A percentile compares a stretch with the other conserved stretches of the same genome.
Evolutionary conservation across 2,329 filamentous ascomycete species (phyloP).

Genomic region (Metarhizium rileyi): DNA sequence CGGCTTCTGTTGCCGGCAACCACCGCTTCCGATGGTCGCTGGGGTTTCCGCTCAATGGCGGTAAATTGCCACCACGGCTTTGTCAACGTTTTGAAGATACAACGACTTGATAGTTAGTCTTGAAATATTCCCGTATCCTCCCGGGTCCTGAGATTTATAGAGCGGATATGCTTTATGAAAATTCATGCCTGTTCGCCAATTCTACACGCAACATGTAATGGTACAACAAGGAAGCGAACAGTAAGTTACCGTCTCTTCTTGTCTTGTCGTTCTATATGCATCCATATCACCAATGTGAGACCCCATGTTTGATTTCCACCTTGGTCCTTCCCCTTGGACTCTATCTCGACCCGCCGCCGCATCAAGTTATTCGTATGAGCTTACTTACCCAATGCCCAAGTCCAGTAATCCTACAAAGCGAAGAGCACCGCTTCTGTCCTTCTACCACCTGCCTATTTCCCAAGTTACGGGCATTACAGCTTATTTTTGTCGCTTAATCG

Average conservation of each 20-base stretch:
- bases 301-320: background rate
- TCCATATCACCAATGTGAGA: slow-evolving; percentile 1
- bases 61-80: too few relatives aligned
- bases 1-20: too few relatives aligned
- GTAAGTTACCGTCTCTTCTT: background rate
- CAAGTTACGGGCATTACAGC: background rate
- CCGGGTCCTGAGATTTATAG: too few relatives aligned
- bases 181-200: background rate
- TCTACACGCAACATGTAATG: background rate
- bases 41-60: too few relatives aligned
- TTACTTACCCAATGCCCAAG: background rate
- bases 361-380: background rate
- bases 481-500: slow-evolving; percentile 79
- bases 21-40: too few relatives aligned
- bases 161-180: background rate
- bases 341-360: background rate
- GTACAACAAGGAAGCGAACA: background rate
- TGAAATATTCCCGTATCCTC: too few relatives aligned
- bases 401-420: slow-evolving; percentile 15
- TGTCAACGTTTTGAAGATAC: too few relatives aligned
- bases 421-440: background rate
- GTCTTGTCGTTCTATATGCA: slow-evolving; percentile 3
- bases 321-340: background rate
- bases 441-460: background rate
- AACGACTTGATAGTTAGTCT: too few relatives aligned